Evolutionary conservation across 495 filamentous ascomycete species (phyloP).

Genomic region (Aspergillus kassunensis): DNA sequence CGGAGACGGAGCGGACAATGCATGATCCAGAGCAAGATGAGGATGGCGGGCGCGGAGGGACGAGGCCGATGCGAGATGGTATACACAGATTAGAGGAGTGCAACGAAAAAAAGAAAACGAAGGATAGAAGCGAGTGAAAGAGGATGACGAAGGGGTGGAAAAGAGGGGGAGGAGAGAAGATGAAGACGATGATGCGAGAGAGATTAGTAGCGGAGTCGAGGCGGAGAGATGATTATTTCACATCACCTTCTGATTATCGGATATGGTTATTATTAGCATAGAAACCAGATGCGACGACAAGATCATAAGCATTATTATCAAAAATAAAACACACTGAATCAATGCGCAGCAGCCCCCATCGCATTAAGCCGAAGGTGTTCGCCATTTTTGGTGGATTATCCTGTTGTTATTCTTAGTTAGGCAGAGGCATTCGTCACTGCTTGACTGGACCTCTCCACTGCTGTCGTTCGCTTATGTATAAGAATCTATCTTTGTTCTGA

Average conservation of each 20-base stretch:
- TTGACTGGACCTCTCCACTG: constrained; percentile 12
- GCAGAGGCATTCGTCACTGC: constrained; percentile 13
- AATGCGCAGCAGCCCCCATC: background rate
- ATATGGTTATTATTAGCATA: background rate
- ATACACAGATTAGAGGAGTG: constrained; percentile 10
- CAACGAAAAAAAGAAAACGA: background rate
- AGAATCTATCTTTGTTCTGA: background rate
- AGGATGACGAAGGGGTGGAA: constrained; percentile 3
- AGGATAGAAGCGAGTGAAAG: constrained; percentile 5
- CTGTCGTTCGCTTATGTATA: no score
- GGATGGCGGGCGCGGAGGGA: constrained; percentile 4
- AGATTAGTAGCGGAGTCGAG: no score
- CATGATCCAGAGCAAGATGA: constrained; percentile 30
- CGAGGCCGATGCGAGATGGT: constrained; percentile 15
- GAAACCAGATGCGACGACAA: no score
- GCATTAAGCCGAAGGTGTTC: no score
- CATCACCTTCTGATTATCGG: background rate
- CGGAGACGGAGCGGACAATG: constrained; percentile 28
- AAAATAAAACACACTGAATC: background rate
- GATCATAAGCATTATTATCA: background rate
- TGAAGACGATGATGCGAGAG: background rate
- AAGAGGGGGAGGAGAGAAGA: constrained; percentile 3
- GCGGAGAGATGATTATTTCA: constrained; percentile 2
- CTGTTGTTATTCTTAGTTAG: constrained; percentile 17
- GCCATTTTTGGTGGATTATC: constrained; percentile 4